Evolutionary conservation across 768 basidiomycete genomes (phyloP).

Genomic region (Boletus vermiculosoides): DNA sequence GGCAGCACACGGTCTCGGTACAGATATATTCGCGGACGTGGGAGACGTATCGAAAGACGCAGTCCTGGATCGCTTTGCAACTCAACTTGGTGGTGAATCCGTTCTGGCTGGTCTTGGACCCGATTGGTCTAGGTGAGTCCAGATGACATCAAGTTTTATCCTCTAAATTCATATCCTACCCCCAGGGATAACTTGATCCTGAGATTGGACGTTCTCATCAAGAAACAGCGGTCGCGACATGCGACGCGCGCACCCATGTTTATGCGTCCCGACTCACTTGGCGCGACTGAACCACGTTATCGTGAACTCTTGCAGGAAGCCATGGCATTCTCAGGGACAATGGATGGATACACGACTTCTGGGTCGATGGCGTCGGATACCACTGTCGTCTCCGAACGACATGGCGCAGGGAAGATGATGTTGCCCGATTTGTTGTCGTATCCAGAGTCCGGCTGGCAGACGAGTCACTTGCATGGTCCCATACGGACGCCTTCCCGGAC

Average conservation of each 20-base stretch:
- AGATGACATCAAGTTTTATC: not conserved
- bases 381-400: slow-evolving; percentile 37
- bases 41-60: slow-evolving; percentile 51
- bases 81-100: slow-evolving; percentile 46
- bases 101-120: slow-evolving; percentile 42
- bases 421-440: slow-evolving; percentile 49
- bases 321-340: slow-evolving; percentile 22
- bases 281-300: slow-evolving; percentile 52
- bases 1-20: slow-evolving; percentile 23
- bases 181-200: slow-evolving; percentile 25
- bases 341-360: slow-evolving; percentile 16
- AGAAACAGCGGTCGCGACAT: slow-evolving; percentile 27
- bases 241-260: not conserved
- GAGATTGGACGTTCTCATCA: slow-evolving; percentile 33
- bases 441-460: slow-evolving; percentile 33
- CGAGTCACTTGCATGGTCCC: slow-evolving; percentile 42
- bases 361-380: slow-evolving; percentile 16
- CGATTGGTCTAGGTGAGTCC: slow-evolving; percentile 57
- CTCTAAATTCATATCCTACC: not conserved
- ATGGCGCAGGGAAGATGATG: slow-evolving; percentile 38
- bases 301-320: slow-evolving; percentile 43
- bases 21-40: slow-evolving; percentile 47
- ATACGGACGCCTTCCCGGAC: slow-evolving; percentile 59
- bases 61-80: slow-evolving; percentile 61
- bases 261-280: not conserved